Conservation (phyloP, 768 basidiomycete species). For the Mycena rebaudengoi region DNA sequence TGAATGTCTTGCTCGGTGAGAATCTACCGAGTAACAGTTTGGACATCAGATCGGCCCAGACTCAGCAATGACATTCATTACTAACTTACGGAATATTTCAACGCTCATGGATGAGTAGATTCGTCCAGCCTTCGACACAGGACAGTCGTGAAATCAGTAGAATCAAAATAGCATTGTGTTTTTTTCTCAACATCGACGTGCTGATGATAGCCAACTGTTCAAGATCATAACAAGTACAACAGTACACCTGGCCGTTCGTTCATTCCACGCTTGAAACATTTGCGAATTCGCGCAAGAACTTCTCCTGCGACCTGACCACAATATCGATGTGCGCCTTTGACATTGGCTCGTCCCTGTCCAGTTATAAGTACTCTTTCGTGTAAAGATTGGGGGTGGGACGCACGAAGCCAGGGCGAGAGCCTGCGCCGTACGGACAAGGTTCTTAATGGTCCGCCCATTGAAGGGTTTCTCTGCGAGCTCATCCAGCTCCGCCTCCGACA, state of each 20-base stretch:
- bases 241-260: no score
- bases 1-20: no score
- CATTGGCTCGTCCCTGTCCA: neutral
- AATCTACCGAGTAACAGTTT: no score
- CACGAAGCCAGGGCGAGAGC: constrained; percentile 33
- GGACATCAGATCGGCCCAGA: no score
- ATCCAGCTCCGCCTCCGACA: constrained; percentile 26
- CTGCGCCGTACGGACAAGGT: constrained; percentile 38
- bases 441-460: constrained; percentile 41
- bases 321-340: constrained; percentile 31
- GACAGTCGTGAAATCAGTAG: neutral
- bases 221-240: no score
- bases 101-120: no score
- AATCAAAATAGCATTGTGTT: neutral
- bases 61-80: no score
- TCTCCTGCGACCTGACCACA: constrained; percentile 34
- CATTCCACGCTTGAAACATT: no score
- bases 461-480: constrained; percentile 32
- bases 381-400: neutral
- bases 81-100: no score
- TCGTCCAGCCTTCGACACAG: neutral
- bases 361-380: neutral
- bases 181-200: neutral
- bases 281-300: constrained; percentile 33
- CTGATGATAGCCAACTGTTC: no score